Evolutionary conservation across 495 filamentous ascomycete species (phyloP), one percentile per base, ranked within the genome.

Genomic region (Xanthoparmelia taractica): DNA sequence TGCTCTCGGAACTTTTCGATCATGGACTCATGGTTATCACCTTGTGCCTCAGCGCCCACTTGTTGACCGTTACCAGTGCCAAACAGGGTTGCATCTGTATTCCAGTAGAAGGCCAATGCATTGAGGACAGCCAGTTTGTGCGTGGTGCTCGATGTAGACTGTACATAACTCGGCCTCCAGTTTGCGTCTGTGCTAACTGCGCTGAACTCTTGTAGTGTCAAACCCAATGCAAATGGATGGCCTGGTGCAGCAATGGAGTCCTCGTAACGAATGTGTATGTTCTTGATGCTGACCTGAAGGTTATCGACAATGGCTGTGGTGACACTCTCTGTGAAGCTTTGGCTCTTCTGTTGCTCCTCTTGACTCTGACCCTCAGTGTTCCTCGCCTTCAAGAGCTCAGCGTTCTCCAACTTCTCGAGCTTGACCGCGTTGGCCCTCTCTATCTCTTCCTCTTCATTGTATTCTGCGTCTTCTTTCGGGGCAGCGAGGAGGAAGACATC

Each of bases 291-390:
- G 62, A 98, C 88, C 74, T 98, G 94, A 40, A 98, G 81, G 71
- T 98, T 98, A 78, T 98, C 93, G 66, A 97, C 89, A 68, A 98
- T 95, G 66, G 94, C 96, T 29, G 94, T 96, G 40, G 92, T 85
- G 63, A 98, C 75, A 73, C 91, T 97, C 67, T 94, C 86, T 20
- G 93, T 96, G 72, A 98, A 98, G 74, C 89, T 96, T 76, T 97
- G 93, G 70, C 88, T 96, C 71, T 92, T 92, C 71, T 96, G 88
- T 74, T 96, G 88, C 68, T 98, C 94, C 71, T 97, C 94, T 67
- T 84, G 83, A 69, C 87, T 94, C 82, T 97, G 88, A 59, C 94
- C 94, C 73, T 96, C 94, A n/a, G 87, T 82, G 61, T 87, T 92
- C 23, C 88, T 81, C 70, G 97, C 92, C 73, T 92, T 95, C 63